Evolutionary conservation across 2,329 filamentous ascomycete genomes (phyloP).

Genomic region (Talaromyces marneffei): DNA sequence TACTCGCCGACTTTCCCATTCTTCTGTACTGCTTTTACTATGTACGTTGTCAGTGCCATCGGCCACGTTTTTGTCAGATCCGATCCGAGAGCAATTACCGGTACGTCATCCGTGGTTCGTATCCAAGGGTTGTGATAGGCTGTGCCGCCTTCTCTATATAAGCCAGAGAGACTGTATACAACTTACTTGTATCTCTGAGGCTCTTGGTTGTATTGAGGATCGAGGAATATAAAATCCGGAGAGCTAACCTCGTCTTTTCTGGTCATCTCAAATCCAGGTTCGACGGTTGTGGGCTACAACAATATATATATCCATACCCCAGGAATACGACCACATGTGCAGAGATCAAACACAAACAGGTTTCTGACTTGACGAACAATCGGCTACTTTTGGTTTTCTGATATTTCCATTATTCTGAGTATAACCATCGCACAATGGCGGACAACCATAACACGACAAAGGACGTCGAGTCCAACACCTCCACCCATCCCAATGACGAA

Average conservation of each 20-base stretch:
- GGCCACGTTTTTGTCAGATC: background rate
- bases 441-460: background rate
- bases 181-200: background rate
- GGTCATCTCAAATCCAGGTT: no score
- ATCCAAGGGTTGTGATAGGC: background rate
- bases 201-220: background rate
- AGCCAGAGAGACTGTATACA: background rate
- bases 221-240: background rate
- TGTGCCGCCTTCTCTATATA: background rate
- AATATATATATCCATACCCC: background rate
- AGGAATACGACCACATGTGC: no score
- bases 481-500: background rate
- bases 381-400: background rate
- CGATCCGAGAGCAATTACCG: background rate
- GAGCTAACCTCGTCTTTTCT: background rate
- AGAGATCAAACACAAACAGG: background rate
- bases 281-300: background rate
- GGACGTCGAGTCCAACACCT: background rate
- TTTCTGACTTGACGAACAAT: background rate
- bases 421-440: background rate
- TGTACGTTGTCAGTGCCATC: background rate
- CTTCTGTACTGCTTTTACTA: background rate
- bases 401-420: background rate
- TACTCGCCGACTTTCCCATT: background rate
- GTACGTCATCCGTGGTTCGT: background rate